Evolutionary conservation across 2,329 filamentous ascomycete species (phyloP).

Genomic region (Pezicula neosporulosa): DNA sequence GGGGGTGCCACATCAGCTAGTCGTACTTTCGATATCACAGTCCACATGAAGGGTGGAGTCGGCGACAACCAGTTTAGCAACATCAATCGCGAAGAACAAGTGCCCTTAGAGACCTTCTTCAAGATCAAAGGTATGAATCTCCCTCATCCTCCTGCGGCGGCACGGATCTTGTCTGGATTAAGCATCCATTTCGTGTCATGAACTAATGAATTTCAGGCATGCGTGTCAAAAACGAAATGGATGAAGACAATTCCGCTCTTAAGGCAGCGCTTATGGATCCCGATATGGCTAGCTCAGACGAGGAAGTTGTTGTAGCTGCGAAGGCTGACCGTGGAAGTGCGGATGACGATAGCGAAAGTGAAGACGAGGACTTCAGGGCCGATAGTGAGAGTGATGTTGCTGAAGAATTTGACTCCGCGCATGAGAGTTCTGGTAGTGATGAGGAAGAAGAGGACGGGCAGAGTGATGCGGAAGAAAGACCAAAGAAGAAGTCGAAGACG

Average conservation of each 20-base stretch:
- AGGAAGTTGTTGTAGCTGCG: constrained; percentile 69
- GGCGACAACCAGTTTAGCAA: constrained; percentile 97
- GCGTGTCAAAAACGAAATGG: constrained; percentile 97
- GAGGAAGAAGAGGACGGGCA: constrained; percentile 64
- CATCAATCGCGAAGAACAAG: constrained; percentile 97
- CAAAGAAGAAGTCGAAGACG: constrained; percentile 44
- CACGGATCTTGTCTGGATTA: too few relatives aligned
- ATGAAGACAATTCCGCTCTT: constrained; percentile 72
- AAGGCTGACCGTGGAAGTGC: constrained; percentile 82
- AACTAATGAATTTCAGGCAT: constrained; percentile 32
- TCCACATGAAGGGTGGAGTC: constrained; percentile 81
- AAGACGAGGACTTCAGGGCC: constrained; percentile 93
- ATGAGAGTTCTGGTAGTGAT: constrained; percentile 77
- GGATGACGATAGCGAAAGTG: constrained; percentile 92
- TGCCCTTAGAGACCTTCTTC: constrained; percentile 96
- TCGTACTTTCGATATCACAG: constrained; percentile 95
- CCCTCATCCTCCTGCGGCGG: too few relatives aligned
- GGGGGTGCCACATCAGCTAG: constrained; percentile 90
- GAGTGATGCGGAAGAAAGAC: constrained; percentile 51
- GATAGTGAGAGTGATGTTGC: constrained; percentile 94
- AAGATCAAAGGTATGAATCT: constrained; percentile 70
- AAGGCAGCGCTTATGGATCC: constrained; percentile 82
- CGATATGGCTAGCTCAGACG: constrained; percentile 70
- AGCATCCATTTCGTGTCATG: too few relatives aligned
- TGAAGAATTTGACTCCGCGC: constrained; percentile 90